Base-by-base conservation (phyloP, 768 basidiomycete species). In the Lentinus brumalis region DNA sequence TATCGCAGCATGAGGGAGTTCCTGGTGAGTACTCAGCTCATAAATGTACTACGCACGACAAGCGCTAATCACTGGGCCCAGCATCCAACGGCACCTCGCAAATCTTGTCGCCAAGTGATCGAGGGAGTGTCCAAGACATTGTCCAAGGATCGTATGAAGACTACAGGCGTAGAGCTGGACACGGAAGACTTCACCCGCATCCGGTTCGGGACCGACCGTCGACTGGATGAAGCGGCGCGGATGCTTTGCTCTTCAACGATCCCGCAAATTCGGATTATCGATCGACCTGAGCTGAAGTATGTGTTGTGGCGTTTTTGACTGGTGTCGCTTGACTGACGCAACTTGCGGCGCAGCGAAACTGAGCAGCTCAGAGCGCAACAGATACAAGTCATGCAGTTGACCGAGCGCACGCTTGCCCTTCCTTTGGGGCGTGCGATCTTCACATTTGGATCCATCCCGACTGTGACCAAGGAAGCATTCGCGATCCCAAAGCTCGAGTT, bases 351-450 rank as follows among this genome's bases (percentile, higher is more conserved):
- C 64, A 96, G 94, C 62, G 96, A 98, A 66, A 88, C 89, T 61
- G 95, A 98, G 50, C 87, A 93, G 65, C 82, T 86, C 10, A 88
- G 90, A 65, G 92, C 94, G 65, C 89, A 96, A 51, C 92, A 96
- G 68, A 81, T 81, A 45, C 86, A 92, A 62, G 89, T 92, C 3
- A 76, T 89, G 32, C 85, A 91, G 10, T 85, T 96, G 39, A 89
- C 91, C 15, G 89, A 93, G 67, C 82, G 96, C 39, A 98, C 95
- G 0, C 79, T 97, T n/a, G 88, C 96, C 2, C 78, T 97, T 35
- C 88, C 96, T 0, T 85, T 94, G 61, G 97, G 97, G 9, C 83
- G 93, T 59, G 95, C 92, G 0, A 87, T 97, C 80, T 96, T 95
- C 71, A 94, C 91, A 1, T 97, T 91, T 73, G 92, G 90, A 9